These are phyloP conservation scores for Mrakia frigida DNA, from an alignment of 768 basidiomycete genomes.

Conservation along the genomic window DNA sequence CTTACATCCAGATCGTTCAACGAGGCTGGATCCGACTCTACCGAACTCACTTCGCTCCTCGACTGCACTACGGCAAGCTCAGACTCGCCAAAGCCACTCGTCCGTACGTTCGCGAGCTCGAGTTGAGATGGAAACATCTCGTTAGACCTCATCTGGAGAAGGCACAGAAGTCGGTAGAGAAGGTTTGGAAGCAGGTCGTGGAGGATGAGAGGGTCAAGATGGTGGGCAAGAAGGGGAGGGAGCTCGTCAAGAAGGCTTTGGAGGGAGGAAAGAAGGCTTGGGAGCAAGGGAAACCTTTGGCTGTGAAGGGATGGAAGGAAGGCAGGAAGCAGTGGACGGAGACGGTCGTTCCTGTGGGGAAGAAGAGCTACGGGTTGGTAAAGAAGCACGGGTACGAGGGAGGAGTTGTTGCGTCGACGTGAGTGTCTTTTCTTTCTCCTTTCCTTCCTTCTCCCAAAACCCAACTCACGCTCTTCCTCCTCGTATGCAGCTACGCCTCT, in stretches of 20 bases:
- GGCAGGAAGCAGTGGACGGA: background rate
- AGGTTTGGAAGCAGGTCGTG: background rate
- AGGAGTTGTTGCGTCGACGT: background rate
- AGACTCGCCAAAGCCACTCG: background rate
- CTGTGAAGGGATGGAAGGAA: background rate
- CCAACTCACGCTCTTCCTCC: background rate
- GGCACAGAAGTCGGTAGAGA: slow-evolving; percentile 23
- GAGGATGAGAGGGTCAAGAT: slow-evolving; percentile 7
- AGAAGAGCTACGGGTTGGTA: background rate
- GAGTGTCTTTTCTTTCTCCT: background rate
- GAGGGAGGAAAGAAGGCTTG: slow-evolving; percentile 2
- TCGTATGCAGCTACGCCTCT: background rate
- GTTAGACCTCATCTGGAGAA: slow-evolving; percentile 40
- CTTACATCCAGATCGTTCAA: slow-evolving; percentile 37
- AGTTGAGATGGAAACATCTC: slow-evolving; percentile 35
- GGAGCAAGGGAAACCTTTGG: slow-evolving; percentile 12
- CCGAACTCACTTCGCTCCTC: slow-evolving; percentile 35
- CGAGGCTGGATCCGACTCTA: slow-evolving; percentile 32
- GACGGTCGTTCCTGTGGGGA: background rate
- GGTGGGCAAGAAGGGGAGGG: background rate
- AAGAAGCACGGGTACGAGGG: slow-evolving; percentile 14
- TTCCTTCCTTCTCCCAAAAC: background rate
- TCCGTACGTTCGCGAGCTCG: slow-evolving; percentile 29
- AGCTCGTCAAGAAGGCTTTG: background rate
- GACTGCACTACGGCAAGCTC: slow-evolving; percentile 30